phyloP scores from a whole-genome alignment of 305 asterid genomes.

The Solanum hybrid region DNA sequence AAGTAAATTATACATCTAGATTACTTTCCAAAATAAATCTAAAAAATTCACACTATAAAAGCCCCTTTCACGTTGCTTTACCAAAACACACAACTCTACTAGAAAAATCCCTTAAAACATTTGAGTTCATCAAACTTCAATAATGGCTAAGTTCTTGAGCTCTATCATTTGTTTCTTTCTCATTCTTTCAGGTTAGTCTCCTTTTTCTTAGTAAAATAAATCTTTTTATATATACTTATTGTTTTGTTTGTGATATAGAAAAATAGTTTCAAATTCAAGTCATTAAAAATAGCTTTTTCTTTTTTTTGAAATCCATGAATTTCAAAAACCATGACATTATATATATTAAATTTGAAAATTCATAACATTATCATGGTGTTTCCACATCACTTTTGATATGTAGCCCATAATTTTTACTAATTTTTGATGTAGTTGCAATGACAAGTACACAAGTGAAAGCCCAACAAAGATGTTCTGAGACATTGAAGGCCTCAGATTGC shows the following conservation, averaged over 20 bases:
- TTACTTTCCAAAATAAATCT: not conserved
- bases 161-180: not conserved
- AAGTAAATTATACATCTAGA: not conserved
- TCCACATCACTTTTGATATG: not conserved
- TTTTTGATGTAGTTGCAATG: not conserved
- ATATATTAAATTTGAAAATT: not conserved
- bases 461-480: not conserved
- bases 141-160: not conserved
- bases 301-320: no score
- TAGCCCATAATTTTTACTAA: not conserved
- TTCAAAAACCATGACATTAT: not conserved
- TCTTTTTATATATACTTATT: not conserved
- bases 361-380: not conserved
- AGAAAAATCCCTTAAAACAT: not conserved
- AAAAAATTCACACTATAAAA: not conserved
- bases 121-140: not conserved
- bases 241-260: not conserved
- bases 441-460: not conserved
- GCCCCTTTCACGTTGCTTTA: not conserved
- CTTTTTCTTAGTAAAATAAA: not conserved
- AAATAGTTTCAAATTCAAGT: not conserved
- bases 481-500: not conserved
- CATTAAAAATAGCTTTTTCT: no score
- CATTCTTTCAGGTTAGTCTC: not conserved
- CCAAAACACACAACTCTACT: not conserved